Evolutionary conservation across 1,139 yeast genomes (phyloP), one percentile per base, ranked within the genome.

Genomic region (Yamadazyma sp.): DNA sequence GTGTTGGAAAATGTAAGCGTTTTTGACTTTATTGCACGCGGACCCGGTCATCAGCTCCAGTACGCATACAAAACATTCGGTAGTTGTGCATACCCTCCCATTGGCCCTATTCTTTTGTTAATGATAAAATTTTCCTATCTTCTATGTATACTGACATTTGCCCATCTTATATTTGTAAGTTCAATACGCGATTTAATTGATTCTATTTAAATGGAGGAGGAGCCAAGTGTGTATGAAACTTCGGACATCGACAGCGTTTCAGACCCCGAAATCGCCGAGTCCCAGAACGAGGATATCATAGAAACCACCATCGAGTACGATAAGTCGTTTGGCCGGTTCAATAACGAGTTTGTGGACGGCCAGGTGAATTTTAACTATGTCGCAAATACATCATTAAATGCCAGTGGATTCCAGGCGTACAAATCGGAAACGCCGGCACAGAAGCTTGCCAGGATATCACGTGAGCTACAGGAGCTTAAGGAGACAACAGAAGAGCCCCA

Each of bases 211-310:
- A 22, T n/a, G 20, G 33, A 31, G 17, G 27, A n/a, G 26, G 50
- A 49, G 31, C 43, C 51, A 9, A 76, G 70, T 38, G 63, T 76
- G 2, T 76, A 65, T 47, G 81, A 76, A 50, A 71, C 80, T 0
- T 73, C 79, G 0, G 80, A 75, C 45, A 54, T 65, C 1, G 80
- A 75, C 32, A 66, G 67, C 31, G 61, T 54, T 2, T 44, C 46
- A 13, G 45, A 44, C 3, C 33, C 34, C 3, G 37, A 29, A 33
- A 35, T 23, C 32, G 44, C 1, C 42, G 39, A 30, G 8, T 30
- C 43, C 10, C 46, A 41, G 11, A 44, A 50, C 25, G 52, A 46
- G n/a, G 50, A 42, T 27, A 42, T 47, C 6, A 53, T 50, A 25
- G 54, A 48, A 15, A 32, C 42, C 1, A 42, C 49, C 1, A 36